These are phyloP conservation scores for Hyaloscypha hepaticicola DNA, from an alignment of 495 filamentous ascomycete species.

Conservation along the genomic window DNA sequence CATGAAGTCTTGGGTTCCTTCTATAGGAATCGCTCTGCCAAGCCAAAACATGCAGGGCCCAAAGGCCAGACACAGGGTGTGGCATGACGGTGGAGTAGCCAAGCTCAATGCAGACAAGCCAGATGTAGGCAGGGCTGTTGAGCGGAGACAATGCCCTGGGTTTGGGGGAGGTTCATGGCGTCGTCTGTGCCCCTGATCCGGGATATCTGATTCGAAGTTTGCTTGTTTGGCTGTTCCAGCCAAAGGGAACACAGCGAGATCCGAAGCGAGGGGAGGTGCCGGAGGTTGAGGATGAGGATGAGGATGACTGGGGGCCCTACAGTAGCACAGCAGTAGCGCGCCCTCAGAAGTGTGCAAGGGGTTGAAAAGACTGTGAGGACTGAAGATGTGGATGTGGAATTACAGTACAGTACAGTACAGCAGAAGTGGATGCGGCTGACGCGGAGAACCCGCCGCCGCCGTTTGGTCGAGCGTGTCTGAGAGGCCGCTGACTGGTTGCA, in stretches of 20 bases:
- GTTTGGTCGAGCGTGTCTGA: slow-evolving; percentile 6
- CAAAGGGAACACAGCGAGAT: not conserved
- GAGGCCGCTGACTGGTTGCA: not conserved
- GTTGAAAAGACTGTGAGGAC: not conserved
- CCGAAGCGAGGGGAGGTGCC: not conserved
- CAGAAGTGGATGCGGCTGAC: slow-evolving; percentile 27
- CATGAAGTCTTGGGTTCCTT: slow-evolving; percentile 25
- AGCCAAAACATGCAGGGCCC: slow-evolving; percentile 13
- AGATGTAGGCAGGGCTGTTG: not conserved
- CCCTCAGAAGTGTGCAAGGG: not conserved
- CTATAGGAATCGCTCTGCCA: slow-evolving; percentile 19
- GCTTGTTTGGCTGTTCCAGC: not conserved
- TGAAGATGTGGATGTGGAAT: too few species aligned
- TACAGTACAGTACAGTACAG: not conserved
- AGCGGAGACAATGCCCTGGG: slow-evolving; percentile 13
- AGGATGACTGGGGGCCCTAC: too few species aligned
- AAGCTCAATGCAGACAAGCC: slow-evolving; percentile 16
- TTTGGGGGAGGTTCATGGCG: slow-evolving; percentile 19
- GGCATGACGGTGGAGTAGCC: slow-evolving; percentile 33
- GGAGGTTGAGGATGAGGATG: not conserved
- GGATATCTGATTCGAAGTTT: slow-evolving; percentile 6
- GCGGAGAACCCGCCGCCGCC: slow-evolving; percentile 11
- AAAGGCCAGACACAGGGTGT: slow-evolving; percentile 34
- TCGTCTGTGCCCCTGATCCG: slow-evolving; percentile 11
- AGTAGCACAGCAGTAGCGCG: not conserved